A percentile compares a stretch with the other conserved stretches of the same genome.
phyloP scores from a whole-genome alignment of 768 basidiomycete genomes.

The Amanita pallidorosea region DNA sequence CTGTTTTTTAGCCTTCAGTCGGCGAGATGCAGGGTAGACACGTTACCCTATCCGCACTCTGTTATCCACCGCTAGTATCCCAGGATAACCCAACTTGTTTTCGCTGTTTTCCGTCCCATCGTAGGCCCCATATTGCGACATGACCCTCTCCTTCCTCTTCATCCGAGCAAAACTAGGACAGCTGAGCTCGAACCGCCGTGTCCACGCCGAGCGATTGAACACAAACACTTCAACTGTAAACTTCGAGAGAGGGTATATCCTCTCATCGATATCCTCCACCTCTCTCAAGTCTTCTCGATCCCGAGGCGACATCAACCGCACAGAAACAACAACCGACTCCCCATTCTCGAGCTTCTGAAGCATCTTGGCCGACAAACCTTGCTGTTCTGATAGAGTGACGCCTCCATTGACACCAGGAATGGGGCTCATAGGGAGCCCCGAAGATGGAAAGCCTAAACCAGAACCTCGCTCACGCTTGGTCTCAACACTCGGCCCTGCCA shows the following conservation, averaged over 20 bases:
- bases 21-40: conserved; percentile 7
- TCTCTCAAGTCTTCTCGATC: conserved; percentile 11
- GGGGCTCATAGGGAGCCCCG: conserved; percentile 37
- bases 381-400: conserved; percentile 29
- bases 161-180: conserved; percentile 47
- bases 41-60: conserved; percentile 70
- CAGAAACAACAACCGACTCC: conserved; percentile 61
- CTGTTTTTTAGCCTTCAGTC: neutral
- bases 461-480: conserved; percentile 48
- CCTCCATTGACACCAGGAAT: conserved; percentile 48
- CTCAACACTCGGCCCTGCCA: conserved; percentile 52
- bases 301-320: conserved; percentile 33
- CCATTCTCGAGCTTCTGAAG: conserved; percentile 18
- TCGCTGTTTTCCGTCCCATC: conserved; percentile 17
- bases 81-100: conserved; percentile 37
- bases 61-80: conserved; percentile 69
- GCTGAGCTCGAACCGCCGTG: conserved; percentile 66
- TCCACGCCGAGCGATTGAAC: conserved; percentile 71
- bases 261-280: conserved; percentile 18
- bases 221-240: conserved; percentile 85
- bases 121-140: conserved; percentile 10
- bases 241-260: conserved; percentile 61
- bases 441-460: conserved; percentile 7
- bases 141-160: conserved; percentile 24
- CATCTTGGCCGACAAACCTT: conserved; percentile 1